Base-by-base conservation (phyloP, 2,329 filamentous ascomycete genomes). In the Alternaria triticimaculans region DNA sequence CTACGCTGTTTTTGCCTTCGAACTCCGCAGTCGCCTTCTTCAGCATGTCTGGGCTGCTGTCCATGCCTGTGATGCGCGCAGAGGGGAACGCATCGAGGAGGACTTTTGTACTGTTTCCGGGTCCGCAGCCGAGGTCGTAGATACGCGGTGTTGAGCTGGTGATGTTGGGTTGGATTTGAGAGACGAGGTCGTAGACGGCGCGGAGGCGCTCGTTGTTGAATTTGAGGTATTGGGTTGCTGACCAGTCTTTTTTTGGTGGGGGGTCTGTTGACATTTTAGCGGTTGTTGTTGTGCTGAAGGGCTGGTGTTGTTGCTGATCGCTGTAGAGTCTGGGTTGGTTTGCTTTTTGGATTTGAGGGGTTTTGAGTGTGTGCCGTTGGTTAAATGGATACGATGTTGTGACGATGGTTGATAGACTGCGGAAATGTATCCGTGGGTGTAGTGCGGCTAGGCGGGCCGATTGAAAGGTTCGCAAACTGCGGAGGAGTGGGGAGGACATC, bases 81-180 rank as follows among this genome's bases (percentile, higher is more conserved):
- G 74, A 49, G 0, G 87, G 85, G 71, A 85, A 89, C 5, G 81
- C 80, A 3, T 73, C 68, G 5, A 77, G 75, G 2, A 89, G 80
- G 1, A 84, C 82, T 1, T 78, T 74, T 0, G 87, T 89, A 3
- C 85, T 87, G 77, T 88, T 89, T 6, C 85, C 87, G 0, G 87
- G 87, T 0, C 87, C 87, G 73, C 87, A 89, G 67, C 87, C 87
- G 1, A 89, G 79, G 63, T 89, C 87, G 68, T 87, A 79, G 67
- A 89, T 83, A 10, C 78, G 63, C 70, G n/a, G 85, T 78, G 0
- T 71, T 58, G 14, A 26, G 8, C 2, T 28, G 8, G 53, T 14
- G 43, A 76, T 49, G 46, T 78, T 67, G 1, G 84, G 77, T 0
- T 80, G 78, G 3, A 88, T 72, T 30, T 83, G 84, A 6, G 83